These are phyloP conservation scores for Didymella pinodella DNA, from an alignment of 2,329 filamentous ascomycete species.

Conservation along the genomic window DNA sequence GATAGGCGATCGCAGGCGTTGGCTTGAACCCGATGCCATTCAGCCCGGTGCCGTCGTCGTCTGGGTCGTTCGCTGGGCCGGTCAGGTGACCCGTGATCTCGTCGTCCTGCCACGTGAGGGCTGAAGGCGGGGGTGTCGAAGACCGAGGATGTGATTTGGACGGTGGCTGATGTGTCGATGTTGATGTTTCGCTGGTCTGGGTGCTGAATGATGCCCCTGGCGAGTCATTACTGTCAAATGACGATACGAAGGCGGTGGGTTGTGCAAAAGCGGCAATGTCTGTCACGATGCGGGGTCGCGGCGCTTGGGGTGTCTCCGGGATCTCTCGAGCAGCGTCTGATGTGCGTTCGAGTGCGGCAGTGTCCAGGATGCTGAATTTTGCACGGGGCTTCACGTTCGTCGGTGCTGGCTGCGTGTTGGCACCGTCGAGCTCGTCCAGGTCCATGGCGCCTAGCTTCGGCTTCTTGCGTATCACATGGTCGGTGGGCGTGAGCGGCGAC, in stretches of 20 bases:
- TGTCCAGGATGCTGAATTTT: slow-evolving; percentile 15
- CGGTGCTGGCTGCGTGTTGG: slow-evolving; percentile 18
- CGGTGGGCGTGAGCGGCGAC: slow-evolving; percentile 46
- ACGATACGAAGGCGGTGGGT: slow-evolving; percentile 38
- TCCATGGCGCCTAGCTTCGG: slow-evolving; percentile 43
- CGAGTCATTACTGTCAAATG: slow-evolving; percentile 16
- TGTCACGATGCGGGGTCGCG: slow-evolving; percentile 46
- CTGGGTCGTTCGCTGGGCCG: slow-evolving; percentile 60
- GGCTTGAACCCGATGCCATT: slow-evolving; percentile 71
- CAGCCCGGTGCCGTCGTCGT: slow-evolving; percentile 69
- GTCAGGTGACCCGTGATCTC: slow-evolving; percentile 68
- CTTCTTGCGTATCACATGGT: slow-evolving; percentile 48
- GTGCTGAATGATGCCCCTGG: slow-evolving; percentile 18
- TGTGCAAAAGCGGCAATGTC: slow-evolving; percentile 42
- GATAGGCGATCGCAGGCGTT: slow-evolving; percentile 66
- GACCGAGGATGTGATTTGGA: slow-evolving; percentile 36
- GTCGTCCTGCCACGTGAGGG: slow-evolving; percentile 64
- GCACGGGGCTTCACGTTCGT: slow-evolving; percentile 6
- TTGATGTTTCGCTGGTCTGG: slow-evolving; percentile 5
- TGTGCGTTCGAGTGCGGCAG: slow-evolving; percentile 10
- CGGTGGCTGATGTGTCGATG: slow-evolving; percentile 18
- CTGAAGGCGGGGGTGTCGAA: slow-evolving; percentile 43
- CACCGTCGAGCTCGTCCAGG: slow-evolving; percentile 22
- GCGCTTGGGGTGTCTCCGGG: slow-evolving; percentile 44
- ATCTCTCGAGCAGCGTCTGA: slow-evolving; percentile 30